A percentile compares a stretch with the other conserved stretches of the same genome.
Conservation (phyloP, 306 rosid species). For the Cicer pinnatifidum region DNA sequence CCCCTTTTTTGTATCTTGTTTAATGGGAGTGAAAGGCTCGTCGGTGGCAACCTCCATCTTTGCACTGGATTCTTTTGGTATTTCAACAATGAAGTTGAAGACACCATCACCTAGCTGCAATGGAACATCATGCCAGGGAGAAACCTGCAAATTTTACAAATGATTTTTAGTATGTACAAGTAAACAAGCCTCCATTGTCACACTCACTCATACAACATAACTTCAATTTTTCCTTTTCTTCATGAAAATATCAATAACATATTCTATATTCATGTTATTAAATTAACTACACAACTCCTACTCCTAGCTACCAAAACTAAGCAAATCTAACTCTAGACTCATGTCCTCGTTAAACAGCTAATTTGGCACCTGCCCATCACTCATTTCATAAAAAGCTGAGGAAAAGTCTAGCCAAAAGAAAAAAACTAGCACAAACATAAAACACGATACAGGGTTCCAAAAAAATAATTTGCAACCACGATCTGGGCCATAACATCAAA, state of each 20-base stretch:
- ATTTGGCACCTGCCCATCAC: slow-evolving; percentile 4
- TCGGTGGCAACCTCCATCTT: slow-evolving; percentile 99
- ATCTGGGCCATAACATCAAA: background rate
- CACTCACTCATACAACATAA: slow-evolving; percentile 26
- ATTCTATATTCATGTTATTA: background rate
- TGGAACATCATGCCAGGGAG: slow-evolving; percentile 99
- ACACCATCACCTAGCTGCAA: slow-evolving; percentile 70
- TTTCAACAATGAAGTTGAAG: slow-evolving; percentile 81
- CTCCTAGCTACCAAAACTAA: slow-evolving; percentile 12
- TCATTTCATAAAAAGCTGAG: slow-evolving; percentile 10
- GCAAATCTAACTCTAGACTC: slow-evolving; percentile 21
- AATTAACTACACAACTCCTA: slow-evolving; percentile 3
- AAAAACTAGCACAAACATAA: background rate
- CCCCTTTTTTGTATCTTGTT: slow-evolving; percentile 93
- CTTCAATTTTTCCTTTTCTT: background rate
- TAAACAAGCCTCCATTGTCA: slow-evolving; percentile 25
- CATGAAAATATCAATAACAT: background rate
- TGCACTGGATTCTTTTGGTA: slow-evolving; percentile 95
- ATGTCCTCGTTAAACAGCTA: background rate
- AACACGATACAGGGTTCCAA: background rate
- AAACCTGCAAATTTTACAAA: slow-evolving; percentile 58
- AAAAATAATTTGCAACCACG: background rate
- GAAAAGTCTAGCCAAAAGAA: background rate
- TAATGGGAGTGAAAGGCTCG: slow-evolving; percentile 84
- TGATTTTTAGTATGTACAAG: slow-evolving; percentile 10